Evolutionary conservation across 1,284 basidiomycete genomes (phyloP).

Genomic region (Austroboletus olivaceoglutinosus): DNA sequence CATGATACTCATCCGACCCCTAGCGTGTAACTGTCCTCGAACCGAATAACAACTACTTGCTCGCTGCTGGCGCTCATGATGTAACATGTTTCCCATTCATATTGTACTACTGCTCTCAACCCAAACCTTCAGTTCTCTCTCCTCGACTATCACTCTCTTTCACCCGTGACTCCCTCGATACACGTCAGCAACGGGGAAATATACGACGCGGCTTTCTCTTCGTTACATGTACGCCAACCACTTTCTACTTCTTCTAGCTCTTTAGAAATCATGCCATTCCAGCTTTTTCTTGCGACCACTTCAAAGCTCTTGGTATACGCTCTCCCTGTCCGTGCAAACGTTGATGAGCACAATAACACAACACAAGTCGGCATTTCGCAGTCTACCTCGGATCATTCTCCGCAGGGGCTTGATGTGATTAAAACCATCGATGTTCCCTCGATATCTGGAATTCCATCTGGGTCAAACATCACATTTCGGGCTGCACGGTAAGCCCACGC

Average conservation of each 20-base stretch:
- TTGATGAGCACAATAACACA: slow-evolving; percentile 18
- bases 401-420: slow-evolving; percentile 43
- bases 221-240: slow-evolving; percentile 42
- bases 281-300: slow-evolving; percentile 68
- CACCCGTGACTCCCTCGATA: slow-evolving; percentile 46
- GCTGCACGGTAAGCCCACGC: slow-evolving; percentile 56
- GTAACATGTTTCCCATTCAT: slow-evolving; percentile 37
- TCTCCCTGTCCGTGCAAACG: slow-evolving; percentile 33
- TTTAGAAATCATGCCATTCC: slow-evolving; percentile 6
- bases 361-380: slow-evolving; percentile 37
- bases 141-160: slow-evolving; percentile 65
- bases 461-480: slow-evolving; percentile 61
- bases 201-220: slow-evolving; percentile 69
- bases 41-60: slow-evolving; percentile 56
- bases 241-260: background rate
- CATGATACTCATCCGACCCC: slow-evolving; percentile 6
- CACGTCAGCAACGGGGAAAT: slow-evolving; percentile 62
- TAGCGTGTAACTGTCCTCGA: slow-evolving; percentile 81
- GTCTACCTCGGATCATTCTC: slow-evolving; percentile 8
- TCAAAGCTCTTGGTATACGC: slow-evolving; percentile 60
- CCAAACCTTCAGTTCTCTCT: slow-evolving; percentile 56
- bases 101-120: slow-evolving; percentile 10
- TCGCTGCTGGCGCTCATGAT: slow-evolving; percentile 62
- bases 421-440: slow-evolving; percentile 55
- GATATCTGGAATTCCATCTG: slow-evolving; percentile 44